Evolutionary conservation across 2,329 filamentous ascomycete genomes (phyloP).

Genomic region (Alternaria atra): DNA sequence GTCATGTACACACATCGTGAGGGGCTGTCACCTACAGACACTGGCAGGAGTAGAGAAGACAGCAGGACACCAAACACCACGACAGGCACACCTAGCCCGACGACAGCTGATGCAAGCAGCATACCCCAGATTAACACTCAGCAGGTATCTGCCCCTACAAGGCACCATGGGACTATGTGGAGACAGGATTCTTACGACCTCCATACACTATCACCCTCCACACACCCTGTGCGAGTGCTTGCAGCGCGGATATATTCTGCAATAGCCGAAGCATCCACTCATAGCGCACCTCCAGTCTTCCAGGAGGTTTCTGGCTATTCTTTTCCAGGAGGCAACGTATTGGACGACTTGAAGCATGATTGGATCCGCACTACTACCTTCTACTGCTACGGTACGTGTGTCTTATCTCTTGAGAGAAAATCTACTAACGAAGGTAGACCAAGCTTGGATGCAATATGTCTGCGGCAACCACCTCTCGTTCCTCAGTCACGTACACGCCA

Average conservation of each 20-base stretch:
- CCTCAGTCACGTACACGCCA: constrained; percentile 45
- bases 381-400: constrained; percentile 32
- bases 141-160: constrained; percentile 13
- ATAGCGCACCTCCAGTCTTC: constrained; percentile 34
- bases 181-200: constrained; percentile 27
- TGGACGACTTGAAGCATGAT: constrained; percentile 33
- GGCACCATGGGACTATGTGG: constrained; percentile 26
- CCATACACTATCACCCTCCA: constrained; percentile 30
- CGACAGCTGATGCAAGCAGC: constrained; percentile 24
- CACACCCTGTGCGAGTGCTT: constrained; percentile 31
- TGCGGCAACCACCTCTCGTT: constrained; percentile 43
- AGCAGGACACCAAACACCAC: constrained; percentile 16
- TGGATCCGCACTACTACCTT: constrained; percentile 34
- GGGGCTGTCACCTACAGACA: constrained; percentile 26
- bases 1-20: constrained; percentile 51
- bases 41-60: constrained; percentile 25
- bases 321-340: constrained; percentile 21
- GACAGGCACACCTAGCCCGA: constrained; percentile 38
- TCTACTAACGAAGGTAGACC: constrained; percentile 25
- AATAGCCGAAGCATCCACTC: constrained; percentile 29
- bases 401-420: no score
- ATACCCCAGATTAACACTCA: constrained; percentile 20
- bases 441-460: constrained; percentile 39
- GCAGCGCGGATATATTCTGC: constrained; percentile 37
- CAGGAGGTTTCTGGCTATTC: constrained; percentile 35